Conservation (phyloP, 2,329 filamentous ascomycete species). For the Huntiella moniliformis region DNA sequence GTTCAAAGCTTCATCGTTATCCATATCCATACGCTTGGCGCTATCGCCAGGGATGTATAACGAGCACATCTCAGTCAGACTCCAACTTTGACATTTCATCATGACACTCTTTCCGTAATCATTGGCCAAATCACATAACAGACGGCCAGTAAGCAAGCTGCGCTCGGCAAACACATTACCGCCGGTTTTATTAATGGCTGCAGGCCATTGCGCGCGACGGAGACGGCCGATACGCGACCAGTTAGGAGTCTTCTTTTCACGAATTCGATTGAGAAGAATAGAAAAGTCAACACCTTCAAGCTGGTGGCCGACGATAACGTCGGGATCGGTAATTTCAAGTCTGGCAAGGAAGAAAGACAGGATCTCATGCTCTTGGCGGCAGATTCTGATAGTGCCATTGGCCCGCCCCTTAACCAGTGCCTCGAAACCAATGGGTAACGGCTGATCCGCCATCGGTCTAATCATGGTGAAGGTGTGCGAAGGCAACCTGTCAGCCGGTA, state of each 20-base stretch:
- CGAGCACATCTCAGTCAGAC: slow-evolving; percentile 90
- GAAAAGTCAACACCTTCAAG: slow-evolving; percentile 96
- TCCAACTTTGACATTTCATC: slow-evolving; percentile 96
- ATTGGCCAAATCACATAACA: slow-evolving; percentile 87
- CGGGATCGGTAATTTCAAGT: slow-evolving; percentile 72
- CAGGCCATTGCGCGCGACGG: slow-evolving; percentile 69
- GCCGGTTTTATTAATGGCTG: slow-evolving; percentile 65
- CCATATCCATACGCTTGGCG: slow-evolving; percentile 54
- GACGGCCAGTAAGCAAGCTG: slow-evolving; percentile 68
- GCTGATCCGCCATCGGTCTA: slow-evolving; percentile 48
- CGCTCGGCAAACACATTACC: slow-evolving; percentile 87
- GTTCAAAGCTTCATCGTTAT: slow-evolving; percentile 72
- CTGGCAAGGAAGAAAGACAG: slow-evolving; percentile 79
- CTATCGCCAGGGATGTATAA: slow-evolving; percentile 62
- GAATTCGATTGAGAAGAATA: slow-evolving; percentile 66
- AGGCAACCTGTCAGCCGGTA: slow-evolving; percentile 69
- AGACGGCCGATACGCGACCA: slow-evolving; percentile 89
- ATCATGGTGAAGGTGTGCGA: slow-evolving; percentile 85
- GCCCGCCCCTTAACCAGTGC: slow-evolving; percentile 51
- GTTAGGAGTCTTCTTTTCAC: slow-evolving; percentile 77
- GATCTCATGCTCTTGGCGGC: slow-evolving; percentile 69
- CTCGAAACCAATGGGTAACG: slow-evolving; percentile 79
- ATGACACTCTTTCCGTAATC: slow-evolving; percentile 94
- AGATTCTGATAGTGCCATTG: slow-evolving; percentile 58
- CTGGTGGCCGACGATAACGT: slow-evolving; percentile 84